Base-by-base conservation (phyloP, 805 yeast genomes). In the Starmera caribaea region DNA sequence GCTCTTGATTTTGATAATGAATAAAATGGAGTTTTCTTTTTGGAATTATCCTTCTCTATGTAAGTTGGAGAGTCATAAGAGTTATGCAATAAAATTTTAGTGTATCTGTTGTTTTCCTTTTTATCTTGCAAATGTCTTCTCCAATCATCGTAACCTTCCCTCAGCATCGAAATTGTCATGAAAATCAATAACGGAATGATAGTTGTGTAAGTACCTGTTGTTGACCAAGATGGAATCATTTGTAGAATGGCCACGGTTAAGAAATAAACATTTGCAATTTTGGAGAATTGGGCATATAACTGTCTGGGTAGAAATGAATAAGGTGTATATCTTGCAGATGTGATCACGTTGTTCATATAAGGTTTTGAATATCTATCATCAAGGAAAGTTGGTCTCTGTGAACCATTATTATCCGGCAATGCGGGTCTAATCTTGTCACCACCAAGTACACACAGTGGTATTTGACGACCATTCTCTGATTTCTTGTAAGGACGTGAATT, bases 141-240 rank as follows among this genome's bases (percentile, higher is more conserved):
- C 71, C 81, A 79, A 62, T 92, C 98, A 59, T 92, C 98, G 59
- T 71, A 89, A 0, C 94, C 98, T 62, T 92, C 98, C 48, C 97
- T 73, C 8, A 81, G 74, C 62, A 90, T 88, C 0, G 97, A 86
- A 24, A 92, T 84, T 8, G 86, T 68, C 63, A 92, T 85, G 58
- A 92, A 92, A 6, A 92, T 73, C 59, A 80, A 64, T 41, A 92
- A 67, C 2, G 98, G 97, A 32, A 89, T 71, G 50, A 92, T 90
- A 2, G 98, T 92, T 4, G 97, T 92, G 55, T 78, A 87, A 11
- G 88, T 82, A 43, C 97, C 98, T 0, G 98, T 92, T 6, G 98
- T 87, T 1, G 96, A 86, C 97, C 96, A 92, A 3, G 88, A 76
- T 1, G 98, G 97, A 36, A 92, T 81, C 89, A 90, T 80, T 57